Evolutionary conservation across 176 grass and related monocot species (phyloP).

Genomic region (Leersia perrieri): DNA sequence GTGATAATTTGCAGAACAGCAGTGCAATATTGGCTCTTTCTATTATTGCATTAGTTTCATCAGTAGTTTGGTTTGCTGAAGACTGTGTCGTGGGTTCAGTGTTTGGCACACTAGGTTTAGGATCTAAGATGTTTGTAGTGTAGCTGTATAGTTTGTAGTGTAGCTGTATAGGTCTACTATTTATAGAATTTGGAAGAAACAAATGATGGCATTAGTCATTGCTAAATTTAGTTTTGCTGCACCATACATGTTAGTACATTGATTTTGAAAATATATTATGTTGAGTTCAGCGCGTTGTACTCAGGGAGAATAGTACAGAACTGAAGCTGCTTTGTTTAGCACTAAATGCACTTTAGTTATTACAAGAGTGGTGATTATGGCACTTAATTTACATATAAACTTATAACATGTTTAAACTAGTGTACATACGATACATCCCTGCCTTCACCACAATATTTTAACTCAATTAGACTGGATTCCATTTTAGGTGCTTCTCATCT

Average conservation of each 20-base stretch:
- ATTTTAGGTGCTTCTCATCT: slow-evolving; percentile 11
- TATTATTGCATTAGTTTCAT: not conserved
- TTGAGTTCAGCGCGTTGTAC: not conserved
- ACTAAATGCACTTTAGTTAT: not conserved
- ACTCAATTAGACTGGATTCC: not conserved
- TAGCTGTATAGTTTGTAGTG: not conserved
- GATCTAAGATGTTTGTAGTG: not conserved
- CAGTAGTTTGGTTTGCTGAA: slow-evolving; percentile 18
- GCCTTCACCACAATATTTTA: not conserved
- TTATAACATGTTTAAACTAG: not conserved
- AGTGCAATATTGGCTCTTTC: slow-evolving; percentile 2
- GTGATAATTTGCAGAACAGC: not conserved
- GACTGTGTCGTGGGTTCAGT: not conserved
- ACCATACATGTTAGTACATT: not conserved
- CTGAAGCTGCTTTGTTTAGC: not conserved
- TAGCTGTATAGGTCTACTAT: slow-evolving; percentile 9
- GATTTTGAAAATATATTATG: not conserved
- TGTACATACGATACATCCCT: slow-evolving; percentile 4
- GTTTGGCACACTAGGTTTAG: not conserved
- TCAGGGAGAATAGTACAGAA: not conserved
- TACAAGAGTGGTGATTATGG: not conserved
- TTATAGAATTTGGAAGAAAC: slow-evolving; percentile 4
- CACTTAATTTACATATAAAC: slow-evolving; percentile 14
- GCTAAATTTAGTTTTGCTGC: slow-evolving; percentile 11
- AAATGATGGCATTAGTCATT: not conserved